phyloP scores from a whole-genome alignment of 78 protist species.

The Dictyostelium capitatum region DNA sequence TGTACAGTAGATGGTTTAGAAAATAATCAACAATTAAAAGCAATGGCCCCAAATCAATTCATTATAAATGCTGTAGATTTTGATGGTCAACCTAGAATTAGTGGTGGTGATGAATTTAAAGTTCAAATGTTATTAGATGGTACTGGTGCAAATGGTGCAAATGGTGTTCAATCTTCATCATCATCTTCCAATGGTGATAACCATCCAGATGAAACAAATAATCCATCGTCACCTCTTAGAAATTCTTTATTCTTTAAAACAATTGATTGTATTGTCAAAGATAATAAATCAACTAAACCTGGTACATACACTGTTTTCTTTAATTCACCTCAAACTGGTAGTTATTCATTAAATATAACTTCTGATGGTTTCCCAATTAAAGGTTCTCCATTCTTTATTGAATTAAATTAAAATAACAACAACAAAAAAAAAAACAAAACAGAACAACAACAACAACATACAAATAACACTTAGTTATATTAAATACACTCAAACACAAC shows the following conservation, averaged over 20 bases:
- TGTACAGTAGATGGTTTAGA: constrained; percentile 21
- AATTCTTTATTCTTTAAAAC: constrained; percentile 23
- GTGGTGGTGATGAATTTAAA: constrained; percentile 65
- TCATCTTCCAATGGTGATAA: neutral
- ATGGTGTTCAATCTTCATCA: neutral
- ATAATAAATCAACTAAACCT: constrained; percentile 43
- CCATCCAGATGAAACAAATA: neutral
- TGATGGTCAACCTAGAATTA: constrained; percentile 38
- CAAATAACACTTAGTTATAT: too few species aligned
- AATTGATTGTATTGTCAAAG: constrained; percentile 71
- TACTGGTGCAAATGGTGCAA: constrained; percentile 1
- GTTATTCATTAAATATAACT: constrained; percentile 34
- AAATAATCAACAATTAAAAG: constrained; percentile 5
- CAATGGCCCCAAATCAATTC: constrained; percentile 76
- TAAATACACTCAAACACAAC: too few species aligned
- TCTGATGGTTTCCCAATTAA: constrained; percentile 53
- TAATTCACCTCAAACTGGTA: constrained; percentile 78
- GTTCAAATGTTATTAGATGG: constrained; percentile 71
- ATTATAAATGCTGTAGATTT: constrained; percentile 29
- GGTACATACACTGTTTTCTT: constrained; percentile 73
- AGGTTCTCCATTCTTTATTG: constrained; percentile 70
- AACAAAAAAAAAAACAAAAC: neutral
- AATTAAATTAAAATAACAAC: constrained; percentile 25
- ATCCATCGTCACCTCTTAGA: neutral
- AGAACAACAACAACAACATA: too few species aligned